Evolutionary conservation across 768 basidiomycete genomes (phyloP), one percentile per base, ranked within the genome.

Genomic region (Hericium erinaceus): DNA sequence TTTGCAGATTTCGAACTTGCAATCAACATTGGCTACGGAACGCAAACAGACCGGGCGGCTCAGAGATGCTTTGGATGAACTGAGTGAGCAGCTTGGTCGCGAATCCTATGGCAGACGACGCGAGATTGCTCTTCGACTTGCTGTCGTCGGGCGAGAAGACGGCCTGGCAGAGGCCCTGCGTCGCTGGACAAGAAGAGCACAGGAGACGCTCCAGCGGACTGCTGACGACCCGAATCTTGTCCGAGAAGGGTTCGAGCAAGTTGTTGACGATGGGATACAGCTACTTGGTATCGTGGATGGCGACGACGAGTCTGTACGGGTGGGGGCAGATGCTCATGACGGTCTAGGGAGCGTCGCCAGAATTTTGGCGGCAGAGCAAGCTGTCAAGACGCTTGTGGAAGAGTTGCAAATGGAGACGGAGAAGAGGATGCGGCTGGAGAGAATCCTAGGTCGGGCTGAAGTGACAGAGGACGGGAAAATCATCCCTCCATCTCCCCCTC

Each of bases 51-150:
- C 74, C 0, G 74, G 76, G 20, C 76, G 75, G 7, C 70, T 91
- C n/a, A 80, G 85, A 5, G 66, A 67, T 28, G 80, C 80, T 1
- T 70, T 92, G 16, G 88, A 90, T 58, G 83, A 88, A 48, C 71
- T 90, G 0, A 83, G 85, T 0, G 80, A 83, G 39, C 85, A 90
- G 55, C 73, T 89, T 33, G 77, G 83, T 39, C 81, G 84, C 28
- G 90, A 91, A 66, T 75, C 78, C 0, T 87, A 81, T 58, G 89
- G 88, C 2, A 78, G 90, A 16, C 73, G 90, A 22, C 74, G 86
- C 38, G 90, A 93, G 64, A 78, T 90, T 0, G 74, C 79, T 0
- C 64, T 90, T 26, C 72, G 89, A 11, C 78, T 92, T 2, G 74
- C 77, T 0, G 72, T 89, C 63, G 71, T 85, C 1, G 75, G 76